Evolutionary conservation across 768 basidiomycete species (phyloP).

Genomic region (Harrya chromipes): DNA sequence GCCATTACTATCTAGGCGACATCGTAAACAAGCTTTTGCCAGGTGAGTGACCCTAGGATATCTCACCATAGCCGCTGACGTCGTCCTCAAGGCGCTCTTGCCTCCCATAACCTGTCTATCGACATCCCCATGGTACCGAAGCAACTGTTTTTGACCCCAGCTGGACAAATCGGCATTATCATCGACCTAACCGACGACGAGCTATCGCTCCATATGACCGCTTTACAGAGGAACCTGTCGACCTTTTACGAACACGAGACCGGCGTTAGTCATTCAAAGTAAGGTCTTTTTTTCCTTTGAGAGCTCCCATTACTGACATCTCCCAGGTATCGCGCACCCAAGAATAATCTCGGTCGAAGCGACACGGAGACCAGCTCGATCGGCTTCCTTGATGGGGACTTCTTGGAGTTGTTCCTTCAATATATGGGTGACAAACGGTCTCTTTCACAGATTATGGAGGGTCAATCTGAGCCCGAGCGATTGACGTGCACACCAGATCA

Average conservation of each 20-base stretch:
- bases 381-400: constrained; percentile 89
- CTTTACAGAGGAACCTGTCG: constrained; percentile 73
- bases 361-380: constrained; percentile 55
- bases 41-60: constrained; percentile 39
- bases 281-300: constrained; percentile 15
- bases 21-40: constrained; percentile 71
- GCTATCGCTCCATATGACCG: constrained; percentile 54
- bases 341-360: constrained; percentile 49
- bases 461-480: constrained; percentile 56
- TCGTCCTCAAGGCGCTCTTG: constrained; percentile 49
- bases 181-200: constrained; percentile 54
- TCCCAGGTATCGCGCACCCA: constrained; percentile 68
- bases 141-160: constrained; percentile 72
- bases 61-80: background rate
- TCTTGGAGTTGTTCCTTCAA: constrained; percentile 65
- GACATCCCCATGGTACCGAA: constrained; percentile 47
- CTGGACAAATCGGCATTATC: constrained; percentile 76
- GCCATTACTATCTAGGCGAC: constrained; percentile 73
- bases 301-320: background rate
- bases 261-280: constrained; percentile 62
- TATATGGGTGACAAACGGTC: constrained; percentile 38
- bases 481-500: constrained; percentile 40
- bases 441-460: constrained; percentile 53
- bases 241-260: constrained; percentile 50
- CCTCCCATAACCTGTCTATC: constrained; percentile 41